Evolutionary conservation across 208 protist genomes (phyloP).

Genomic region (Leishmania aethiopica): DNA sequence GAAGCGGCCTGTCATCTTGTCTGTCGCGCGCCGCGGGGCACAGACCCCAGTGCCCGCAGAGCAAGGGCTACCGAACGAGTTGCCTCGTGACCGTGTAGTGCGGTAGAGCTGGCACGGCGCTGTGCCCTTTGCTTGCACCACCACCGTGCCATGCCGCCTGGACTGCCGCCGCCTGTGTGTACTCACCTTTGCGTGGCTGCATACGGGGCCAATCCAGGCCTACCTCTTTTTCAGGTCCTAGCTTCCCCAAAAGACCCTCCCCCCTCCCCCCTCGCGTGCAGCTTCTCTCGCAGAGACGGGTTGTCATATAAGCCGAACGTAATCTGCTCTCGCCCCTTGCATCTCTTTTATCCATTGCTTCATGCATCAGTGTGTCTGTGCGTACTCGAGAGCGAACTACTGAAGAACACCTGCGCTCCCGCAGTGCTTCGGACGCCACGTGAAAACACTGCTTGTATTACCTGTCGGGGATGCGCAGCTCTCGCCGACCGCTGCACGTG

Average conservation of each 20-base stretch:
- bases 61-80: neutral
- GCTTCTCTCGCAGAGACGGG: neutral
- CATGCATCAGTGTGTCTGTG: neutral
- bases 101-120: slow-evolving; percentile 12
- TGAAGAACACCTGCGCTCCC: neutral
- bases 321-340: neutral
- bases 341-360: neutral
- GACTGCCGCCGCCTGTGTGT: neutral
- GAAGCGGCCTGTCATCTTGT: slow-evolving; percentile 40
- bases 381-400: neutral
- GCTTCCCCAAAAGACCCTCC: neutral
- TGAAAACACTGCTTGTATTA: neutral
- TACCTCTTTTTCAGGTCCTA: neutral
- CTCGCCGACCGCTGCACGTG: neutral
- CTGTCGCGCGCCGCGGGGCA: slow-evolving; percentile 16
- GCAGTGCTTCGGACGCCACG: neutral
- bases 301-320: neutral
- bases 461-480: neutral
- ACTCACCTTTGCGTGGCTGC: neutral
- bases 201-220: neutral
- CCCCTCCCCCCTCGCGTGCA: neutral
- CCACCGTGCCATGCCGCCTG: neutral
- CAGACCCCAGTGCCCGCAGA: slow-evolving; percentile 16
- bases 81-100: slow-evolving; percentile 11
- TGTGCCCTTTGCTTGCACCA: neutral